Conservation (phyloP, 129 eudicot species). For the Tagetes erecta region DNA sequence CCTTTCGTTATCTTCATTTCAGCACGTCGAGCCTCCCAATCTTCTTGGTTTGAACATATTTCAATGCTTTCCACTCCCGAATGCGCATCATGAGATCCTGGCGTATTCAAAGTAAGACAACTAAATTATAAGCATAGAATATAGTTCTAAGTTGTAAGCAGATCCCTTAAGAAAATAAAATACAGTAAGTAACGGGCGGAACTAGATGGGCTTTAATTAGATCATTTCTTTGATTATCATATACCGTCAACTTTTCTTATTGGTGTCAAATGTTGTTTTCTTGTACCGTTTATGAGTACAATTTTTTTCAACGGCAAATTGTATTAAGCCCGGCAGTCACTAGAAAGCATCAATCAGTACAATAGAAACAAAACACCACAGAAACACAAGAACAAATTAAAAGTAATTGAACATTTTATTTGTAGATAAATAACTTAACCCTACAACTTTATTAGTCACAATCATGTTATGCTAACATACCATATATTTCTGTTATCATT, state of each 20-base stretch:
- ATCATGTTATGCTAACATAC: conserved; percentile 1
- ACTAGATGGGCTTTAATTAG: background rate
- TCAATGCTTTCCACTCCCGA: conserved; percentile 39
- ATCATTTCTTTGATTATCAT: background rate
- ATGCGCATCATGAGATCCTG: conserved; percentile 74
- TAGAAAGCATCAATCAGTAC: no score
- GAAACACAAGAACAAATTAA: background rate
- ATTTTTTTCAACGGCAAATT: background rate
- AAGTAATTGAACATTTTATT: background rate
- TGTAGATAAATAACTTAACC: background rate
- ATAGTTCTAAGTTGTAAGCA: background rate
- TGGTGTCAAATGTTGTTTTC: background rate
- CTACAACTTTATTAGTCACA: conserved; percentile 9
- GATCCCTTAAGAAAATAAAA: background rate
- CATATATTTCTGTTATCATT: background rate
- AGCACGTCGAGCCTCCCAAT: conserved; percentile 65
- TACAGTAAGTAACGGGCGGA: background rate
- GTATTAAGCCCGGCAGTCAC: no score
- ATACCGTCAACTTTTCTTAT: background rate
- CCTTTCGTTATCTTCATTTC: conserved; percentile 91
- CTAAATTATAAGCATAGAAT: background rate
- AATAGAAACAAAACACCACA: background rate
- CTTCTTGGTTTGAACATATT: conserved; percentile 74
- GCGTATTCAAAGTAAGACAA: conserved; percentile 9
- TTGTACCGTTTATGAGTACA: no score